A percentile compares a stretch with the other conserved stretches of the same genome.
These are phyloP conservation scores for Thermothielavioides terrestris DNA, from an alignment of 495 filamentous ascomycete genomes.

Conservation along the genomic window DNA sequence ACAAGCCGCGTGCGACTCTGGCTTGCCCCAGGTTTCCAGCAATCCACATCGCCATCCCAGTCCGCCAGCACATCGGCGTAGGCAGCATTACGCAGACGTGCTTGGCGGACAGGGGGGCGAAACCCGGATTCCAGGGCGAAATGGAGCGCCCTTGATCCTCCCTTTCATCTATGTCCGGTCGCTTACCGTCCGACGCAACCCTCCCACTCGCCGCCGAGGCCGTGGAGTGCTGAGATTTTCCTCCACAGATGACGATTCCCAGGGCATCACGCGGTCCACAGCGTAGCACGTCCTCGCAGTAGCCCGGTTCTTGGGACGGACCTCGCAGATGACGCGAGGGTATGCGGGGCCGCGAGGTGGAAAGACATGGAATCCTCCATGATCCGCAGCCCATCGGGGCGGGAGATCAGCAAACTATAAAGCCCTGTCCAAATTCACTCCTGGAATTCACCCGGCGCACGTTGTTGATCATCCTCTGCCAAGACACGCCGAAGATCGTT, in stretches of 20 bases:
- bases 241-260: neutral
- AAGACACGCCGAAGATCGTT: no score
- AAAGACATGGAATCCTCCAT: neutral
- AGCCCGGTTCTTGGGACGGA: neutral
- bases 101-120: neutral
- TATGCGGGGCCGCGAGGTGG: neutral
- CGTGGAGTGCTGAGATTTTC: neutral
- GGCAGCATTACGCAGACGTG: constrained; percentile 1
- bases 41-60: neutral
- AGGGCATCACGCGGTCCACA: neutral
- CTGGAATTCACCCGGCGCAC: neutral
- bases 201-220: neutral
- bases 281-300: neutral
- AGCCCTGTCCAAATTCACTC: neutral
- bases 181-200: neutral
- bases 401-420: constrained; percentile 9
- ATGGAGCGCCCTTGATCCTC: neutral
- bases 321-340: neutral
- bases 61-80: neutral
- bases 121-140: constrained; percentile 5
- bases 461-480: neutral
- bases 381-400: neutral
- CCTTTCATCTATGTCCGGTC: constrained; percentile 5
- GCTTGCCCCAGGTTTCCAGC: neutral
- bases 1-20: constrained; percentile 11